Evolutionary conservation across 768 basidiomycete species (phyloP).

Genomic region (Boletus reticuloceps): DNA sequence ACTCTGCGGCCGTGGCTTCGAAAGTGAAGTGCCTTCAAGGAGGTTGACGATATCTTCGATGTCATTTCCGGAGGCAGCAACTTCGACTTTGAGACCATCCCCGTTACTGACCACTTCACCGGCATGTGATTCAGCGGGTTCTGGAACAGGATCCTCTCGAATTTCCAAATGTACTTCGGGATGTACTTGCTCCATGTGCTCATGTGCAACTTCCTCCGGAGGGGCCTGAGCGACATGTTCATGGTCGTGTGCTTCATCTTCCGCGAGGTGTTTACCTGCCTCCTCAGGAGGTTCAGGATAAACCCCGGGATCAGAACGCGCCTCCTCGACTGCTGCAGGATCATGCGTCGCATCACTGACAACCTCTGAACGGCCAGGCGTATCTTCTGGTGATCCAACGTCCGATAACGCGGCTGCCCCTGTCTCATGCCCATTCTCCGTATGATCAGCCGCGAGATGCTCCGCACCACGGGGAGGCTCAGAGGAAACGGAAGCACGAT

Average conservation of each 20-base stretch:
- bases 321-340: constrained; percentile 2
- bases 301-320: constrained; percentile 8
- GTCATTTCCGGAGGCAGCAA: constrained; percentile 34
- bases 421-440: constrained; percentile 26
- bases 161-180: not conserved
- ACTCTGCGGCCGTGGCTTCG: constrained; percentile 42
- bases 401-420: constrained; percentile 14
- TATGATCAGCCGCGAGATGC: constrained; percentile 16
- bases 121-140: constrained; percentile 12
- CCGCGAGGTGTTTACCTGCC: not conserved
- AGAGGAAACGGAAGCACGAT: constrained; percentile 25
- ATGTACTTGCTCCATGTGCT: constrained; percentile 5
- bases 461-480: constrained; percentile 22
- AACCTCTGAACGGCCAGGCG: constrained; percentile 16
- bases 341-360: constrained; percentile 7
- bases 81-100: constrained; percentile 3
- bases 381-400: constrained; percentile 18
- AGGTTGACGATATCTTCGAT: constrained; percentile 67
- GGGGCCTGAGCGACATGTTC: constrained; percentile 2
- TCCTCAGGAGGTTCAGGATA: constrained; percentile 9
- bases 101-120: constrained; percentile 9
- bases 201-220: constrained; percentile 4
- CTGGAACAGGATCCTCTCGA: not conserved
- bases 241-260: constrained; percentile 6
- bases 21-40: constrained; percentile 44